Evolutionary conservation across 352 stramenopile species (phyloP).

Genomic region (Phytophthora citrophthora): DNA sequence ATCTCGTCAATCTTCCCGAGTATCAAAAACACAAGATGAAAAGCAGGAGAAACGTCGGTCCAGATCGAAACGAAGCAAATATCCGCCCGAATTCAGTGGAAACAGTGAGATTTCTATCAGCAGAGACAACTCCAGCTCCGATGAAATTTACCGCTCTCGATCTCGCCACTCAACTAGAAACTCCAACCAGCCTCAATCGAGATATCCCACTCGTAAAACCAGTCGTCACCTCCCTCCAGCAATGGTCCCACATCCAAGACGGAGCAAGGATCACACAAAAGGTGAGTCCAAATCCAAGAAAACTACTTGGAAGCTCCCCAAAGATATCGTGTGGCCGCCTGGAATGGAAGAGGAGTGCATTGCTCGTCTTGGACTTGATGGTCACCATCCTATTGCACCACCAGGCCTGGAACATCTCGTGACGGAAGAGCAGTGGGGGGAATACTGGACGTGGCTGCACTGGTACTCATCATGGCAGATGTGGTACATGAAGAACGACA

Average conservation of each 20-base stretch:
- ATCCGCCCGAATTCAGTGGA: neutral
- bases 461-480: constrained; percentile 77
- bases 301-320: constrained; percentile 1
- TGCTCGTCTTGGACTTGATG: constrained; percentile 25
- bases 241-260: constrained; percentile 9
- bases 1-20: neutral
- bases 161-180: neutral
- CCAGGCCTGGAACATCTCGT: constrained; percentile 62
- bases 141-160: neutral
- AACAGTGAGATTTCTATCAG: neutral
- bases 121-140: constrained; percentile 1
- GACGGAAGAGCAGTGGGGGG: constrained; percentile 52
- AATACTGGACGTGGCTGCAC: constrained; percentile 75
- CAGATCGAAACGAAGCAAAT: neutral
- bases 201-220: neutral
- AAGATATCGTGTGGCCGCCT: constrained; percentile 54
- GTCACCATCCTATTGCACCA: constrained; percentile 46
- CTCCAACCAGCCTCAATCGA: neutral
- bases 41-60: neutral
- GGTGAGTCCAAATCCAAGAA: neutral
- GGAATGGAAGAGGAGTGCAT: constrained; percentile 53
- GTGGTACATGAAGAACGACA: constrained; percentile 60
- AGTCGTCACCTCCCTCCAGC: neutral
- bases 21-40: neutral
- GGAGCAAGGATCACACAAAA: neutral